Evolutionary conservation across 257 asterid species (phyloP).

Genomic region (Solanum pinnatisectum): DNA sequence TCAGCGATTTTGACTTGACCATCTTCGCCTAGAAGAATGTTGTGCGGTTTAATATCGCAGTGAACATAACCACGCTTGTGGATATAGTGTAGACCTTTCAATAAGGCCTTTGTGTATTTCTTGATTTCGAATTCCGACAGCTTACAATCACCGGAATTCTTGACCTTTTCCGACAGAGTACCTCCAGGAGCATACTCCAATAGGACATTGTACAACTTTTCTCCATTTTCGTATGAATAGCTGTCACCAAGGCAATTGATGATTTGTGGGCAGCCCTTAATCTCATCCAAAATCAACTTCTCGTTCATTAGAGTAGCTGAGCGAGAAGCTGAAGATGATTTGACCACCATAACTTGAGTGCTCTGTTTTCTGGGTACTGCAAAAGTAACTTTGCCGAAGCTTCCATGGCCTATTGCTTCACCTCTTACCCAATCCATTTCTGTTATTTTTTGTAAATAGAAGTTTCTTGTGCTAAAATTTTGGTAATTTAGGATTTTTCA

Average conservation of each 20-base stretch:
- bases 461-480: neutral
- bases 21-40: conserved; percentile 37
- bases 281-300: conserved; percentile 44
- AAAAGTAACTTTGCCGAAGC: conserved; percentile 62
- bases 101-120: conserved; percentile 31
- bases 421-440: conserved; percentile 85
- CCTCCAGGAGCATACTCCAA: conserved; percentile 81
- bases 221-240: conserved; percentile 52
- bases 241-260: conserved; percentile 64
- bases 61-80: conserved; percentile 69
- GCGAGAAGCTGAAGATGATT: conserved; percentile 37
- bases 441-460: neutral
- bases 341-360: conserved; percentile 44
- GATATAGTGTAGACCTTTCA: conserved; percentile 48
- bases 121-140: conserved; percentile 37
- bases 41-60: conserved; percentile 82
- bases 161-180: conserved; percentile 37
- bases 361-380: conserved; percentile 29
- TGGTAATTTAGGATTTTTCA: neutral
- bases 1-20: conserved; percentile 59
- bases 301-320: conserved; percentile 49
- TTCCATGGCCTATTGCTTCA: conserved; percentile 59
- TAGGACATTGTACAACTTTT: conserved; percentile 60
- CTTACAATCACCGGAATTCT: conserved; percentile 13
- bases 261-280: conserved; percentile 47